Evolutionary conservation across 176 grass and related monocot genomes (phyloP).

Genomic region (Carex myosuroides): DNA sequence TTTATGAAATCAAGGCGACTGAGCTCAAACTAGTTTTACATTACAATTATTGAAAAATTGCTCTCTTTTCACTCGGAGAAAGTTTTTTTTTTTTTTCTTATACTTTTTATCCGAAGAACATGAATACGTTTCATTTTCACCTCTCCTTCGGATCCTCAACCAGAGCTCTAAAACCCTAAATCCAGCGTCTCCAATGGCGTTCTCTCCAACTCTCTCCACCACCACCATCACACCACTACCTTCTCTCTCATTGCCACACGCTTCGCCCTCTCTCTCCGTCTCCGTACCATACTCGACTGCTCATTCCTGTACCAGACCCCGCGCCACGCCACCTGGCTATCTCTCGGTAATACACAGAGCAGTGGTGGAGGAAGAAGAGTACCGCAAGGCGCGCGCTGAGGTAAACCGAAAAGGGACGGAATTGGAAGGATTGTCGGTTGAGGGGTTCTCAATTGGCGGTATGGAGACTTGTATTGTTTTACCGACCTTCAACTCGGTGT

Average conservation of each 20-base stretch:
- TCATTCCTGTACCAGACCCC: slow-evolving; percentile 16
- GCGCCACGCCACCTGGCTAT: slow-evolving; percentile 29
- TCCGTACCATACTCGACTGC: not conserved
- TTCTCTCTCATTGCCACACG: not conserved
- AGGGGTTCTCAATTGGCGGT: slow-evolving; percentile 85
- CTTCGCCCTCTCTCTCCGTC: slow-evolving; percentile 15
- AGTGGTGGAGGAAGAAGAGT: slow-evolving; percentile 82
- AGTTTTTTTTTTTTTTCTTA: not conserved
- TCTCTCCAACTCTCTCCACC: slow-evolving; percentile 29
- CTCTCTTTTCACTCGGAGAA: not conserved
- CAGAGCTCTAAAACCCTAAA: slow-evolving; percentile 18
- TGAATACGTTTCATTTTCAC: slow-evolving; percentile 1
- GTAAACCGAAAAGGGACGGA: slow-evolving; percentile 75
- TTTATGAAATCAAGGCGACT: not conserved
- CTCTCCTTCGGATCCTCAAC: not conserved
- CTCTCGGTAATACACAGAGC: slow-evolving; percentile 73
- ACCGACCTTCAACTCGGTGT: slow-evolving; percentile 66
- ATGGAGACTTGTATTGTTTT: slow-evolving; percentile 85
- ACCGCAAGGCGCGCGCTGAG: slow-evolving; percentile 75
- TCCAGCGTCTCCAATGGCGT: slow-evolving; percentile 31
- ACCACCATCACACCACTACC: not conserved
- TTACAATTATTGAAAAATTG: not conserved
- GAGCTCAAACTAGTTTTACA: not conserved
- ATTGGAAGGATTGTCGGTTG: slow-evolving; percentile 73
- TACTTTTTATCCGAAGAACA: not conserved